Conservation (phyloP, 1,139 yeast genomes). For the Saccharomyces hybrid region DNA sequence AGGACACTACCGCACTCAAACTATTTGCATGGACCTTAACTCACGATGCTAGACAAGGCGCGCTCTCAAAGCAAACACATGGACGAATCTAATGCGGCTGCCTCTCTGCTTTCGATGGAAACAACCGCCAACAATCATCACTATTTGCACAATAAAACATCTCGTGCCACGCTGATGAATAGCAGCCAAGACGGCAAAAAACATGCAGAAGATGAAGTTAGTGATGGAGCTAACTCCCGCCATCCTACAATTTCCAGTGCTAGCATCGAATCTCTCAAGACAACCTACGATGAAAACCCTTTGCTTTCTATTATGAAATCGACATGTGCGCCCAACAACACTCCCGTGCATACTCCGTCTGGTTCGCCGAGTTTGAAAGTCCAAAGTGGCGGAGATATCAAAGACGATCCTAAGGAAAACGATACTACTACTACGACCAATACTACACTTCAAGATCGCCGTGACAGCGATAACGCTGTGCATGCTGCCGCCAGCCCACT, state of each 20-base stretch:
- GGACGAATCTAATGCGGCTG: conserved; percentile 1
- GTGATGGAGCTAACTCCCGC: not conserved
- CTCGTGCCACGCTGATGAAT: not conserved
- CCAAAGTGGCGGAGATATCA: conserved; percentile 1
- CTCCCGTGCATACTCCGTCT: conserved; percentile 15
- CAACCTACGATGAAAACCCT: conserved; percentile 11
- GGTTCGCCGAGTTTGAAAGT: conserved; percentile 6
- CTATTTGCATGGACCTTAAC: not conserved
- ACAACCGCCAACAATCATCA: conserved; percentile 3
- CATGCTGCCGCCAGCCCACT: not conserved
- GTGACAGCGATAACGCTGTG: not conserved
- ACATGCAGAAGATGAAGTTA: not conserved
- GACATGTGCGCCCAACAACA: conserved; percentile 26
- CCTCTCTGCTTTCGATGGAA: conserved; percentile 1
- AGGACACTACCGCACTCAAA: not conserved
- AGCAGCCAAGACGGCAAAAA: not conserved
- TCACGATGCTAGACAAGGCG: not conserved
- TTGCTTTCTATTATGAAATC: conserved; percentile 13
- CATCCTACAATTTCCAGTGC: conserved; percentile 2
- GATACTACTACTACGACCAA: not conserved
- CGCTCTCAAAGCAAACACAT: not conserved
- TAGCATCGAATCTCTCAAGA: conserved; percentile 11
- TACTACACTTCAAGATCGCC: not conserved
- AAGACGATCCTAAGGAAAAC: not conserved
- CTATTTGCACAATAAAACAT: conserved; percentile 1